A percentile compares a stretch with the other conserved stretches of the same genome.
phyloP scores from a whole-genome alignment of 1,284 basidiomycete genomes.

The Rhodotorula sp. region DNA sequence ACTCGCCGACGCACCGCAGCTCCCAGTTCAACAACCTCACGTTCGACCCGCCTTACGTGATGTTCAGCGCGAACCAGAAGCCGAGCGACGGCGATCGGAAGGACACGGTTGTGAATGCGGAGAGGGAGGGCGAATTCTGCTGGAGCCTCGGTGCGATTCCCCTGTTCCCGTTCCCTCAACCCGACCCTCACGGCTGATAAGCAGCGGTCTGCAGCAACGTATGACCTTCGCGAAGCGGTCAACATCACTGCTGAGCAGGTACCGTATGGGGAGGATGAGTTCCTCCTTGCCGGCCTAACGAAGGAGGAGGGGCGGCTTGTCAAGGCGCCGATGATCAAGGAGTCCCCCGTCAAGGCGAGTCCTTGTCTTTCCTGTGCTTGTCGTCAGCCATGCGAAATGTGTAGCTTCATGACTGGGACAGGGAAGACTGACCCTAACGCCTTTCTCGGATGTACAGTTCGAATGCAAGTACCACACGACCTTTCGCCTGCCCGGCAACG shows the following conservation, averaged over 20 bases:
- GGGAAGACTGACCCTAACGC: neutral
- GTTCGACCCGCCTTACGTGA: slow-evolving; percentile 21
- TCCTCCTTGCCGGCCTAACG: slow-evolving; percentile 6
- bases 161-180: neutral
- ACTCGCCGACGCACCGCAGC: neutral
- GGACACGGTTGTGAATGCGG: slow-evolving; percentile 10
- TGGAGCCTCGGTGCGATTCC: slow-evolving; percentile 6
- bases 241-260: slow-evolving; percentile 18
- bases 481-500: neutral
- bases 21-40: slow-evolving; percentile 23
- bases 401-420: neutral
- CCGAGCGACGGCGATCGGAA: slow-evolving; percentile 1
- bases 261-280: slow-evolving; percentile 21
- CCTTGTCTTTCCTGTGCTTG: too few species aligned
- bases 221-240: slow-evolving; percentile 19
- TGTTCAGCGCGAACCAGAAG: slow-evolving; percentile 10
- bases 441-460: neutral
- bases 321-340: slow-evolving; percentile 18
- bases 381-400: too few species aligned
- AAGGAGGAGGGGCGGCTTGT: slow-evolving; percentile 14
- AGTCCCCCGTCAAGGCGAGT: slow-evolving; percentile 16
- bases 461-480: slow-evolving; percentile 2
- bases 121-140: slow-evolving; percentile 14
- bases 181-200: neutral
- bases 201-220: slow-evolving; percentile 8